Evolutionary conservation across 1,284 basidiomycete species (phyloP), one percentile per base, ranked within the genome.

Genomic region (Ganoderma leucocontextum): DNA sequence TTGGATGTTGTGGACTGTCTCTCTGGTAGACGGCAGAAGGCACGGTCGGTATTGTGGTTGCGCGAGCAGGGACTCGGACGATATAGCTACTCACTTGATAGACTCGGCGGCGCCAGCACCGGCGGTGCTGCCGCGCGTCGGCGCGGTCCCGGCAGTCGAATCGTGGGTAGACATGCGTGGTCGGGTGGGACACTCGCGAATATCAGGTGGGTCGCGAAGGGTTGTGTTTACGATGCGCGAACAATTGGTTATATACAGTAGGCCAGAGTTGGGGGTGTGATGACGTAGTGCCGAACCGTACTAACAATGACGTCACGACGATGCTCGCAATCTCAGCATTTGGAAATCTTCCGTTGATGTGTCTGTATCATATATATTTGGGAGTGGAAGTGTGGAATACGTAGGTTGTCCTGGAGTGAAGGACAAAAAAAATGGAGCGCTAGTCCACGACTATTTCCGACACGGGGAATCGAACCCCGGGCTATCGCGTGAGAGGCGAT

Each of bases 1-100:
- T 63, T 73, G 72, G 1, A 71, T 73, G 29, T 71, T 65, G 64
- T 73, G 72, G 62, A 76, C 74, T 2, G 70, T 73, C 35, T 73
- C 74, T 63, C 75, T 76, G 52, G 25, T 39, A 39, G 39, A 13
- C 39, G 13, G 36, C 22, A 6, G 47, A 49, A 17, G 17, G 25
- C 35, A 36, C 22, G 7, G 44, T 58, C 13, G 58, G 61, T 55
- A 47, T 19, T 44, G 58, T 13, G 13, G 39, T 39, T 13, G 39
- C 9, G 13, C 13, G 13, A 39, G 13, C 39, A 29, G 29, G 29
- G 9, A n/a, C n/a, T n/a, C n/a, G n/a, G 15, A 33, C 15, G 10
- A 2, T n/a, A 19, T 4, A 15, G 17, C 47, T 44, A 63, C 74
- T 22, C 58, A 76, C 75, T 72, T 75, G 58, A 75, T 65, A 62